Percentiles rank a stretch among this genome's conserved stretches.
These are phyloP conservation scores for Suhomyces wounanorum DNA, from an alignment of 1,139 yeast species.

Conservation along the genomic window DNA sequence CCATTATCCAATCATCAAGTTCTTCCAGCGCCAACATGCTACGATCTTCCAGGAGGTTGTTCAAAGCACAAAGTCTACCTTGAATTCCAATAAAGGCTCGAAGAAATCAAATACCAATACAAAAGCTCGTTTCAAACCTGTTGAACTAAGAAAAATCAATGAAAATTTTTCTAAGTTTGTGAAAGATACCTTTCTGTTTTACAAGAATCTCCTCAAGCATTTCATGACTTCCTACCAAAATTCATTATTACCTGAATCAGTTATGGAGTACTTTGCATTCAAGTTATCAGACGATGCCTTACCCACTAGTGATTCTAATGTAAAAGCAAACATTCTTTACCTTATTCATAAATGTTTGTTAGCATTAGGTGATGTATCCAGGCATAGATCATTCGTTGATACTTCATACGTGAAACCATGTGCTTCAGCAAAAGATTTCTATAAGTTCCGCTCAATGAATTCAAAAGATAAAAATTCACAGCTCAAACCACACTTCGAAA, in stretches of 20 bases:
- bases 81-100: background rate
- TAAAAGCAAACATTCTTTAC: constrained; percentile 46
- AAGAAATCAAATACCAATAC: background rate
- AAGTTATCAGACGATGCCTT: constrained; percentile 18
- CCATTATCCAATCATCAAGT: constrained; percentile 64
- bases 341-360: constrained; percentile 56
- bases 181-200: constrained; percentile 50
- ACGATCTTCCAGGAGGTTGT: constrained; percentile 23
- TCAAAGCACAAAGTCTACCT: constrained; percentile 1
- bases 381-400: constrained; percentile 55
- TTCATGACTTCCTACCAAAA: constrained; percentile 40
- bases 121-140: constrained; percentile 34
- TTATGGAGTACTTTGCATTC: constrained; percentile 27
- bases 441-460: constrained; percentile 39
- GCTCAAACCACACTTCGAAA: constrained; percentile 26
- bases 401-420: constrained; percentile 41
- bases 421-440: constrained; percentile 33
- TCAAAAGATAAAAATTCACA: constrained; percentile 30
- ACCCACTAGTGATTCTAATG: constrained; percentile 21
- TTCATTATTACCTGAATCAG: constrained; percentile 34
- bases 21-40: constrained; percentile 48
- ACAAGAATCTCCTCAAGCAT: constrained; percentile 38
- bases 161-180: constrained; percentile 52
- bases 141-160: constrained; percentile 59
- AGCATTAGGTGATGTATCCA: constrained; percentile 59